These are phyloP conservation scores for Pleodorina starrii DNA, from an alignment of 139 green algal genomes.

Conservation along the genomic window DNA sequence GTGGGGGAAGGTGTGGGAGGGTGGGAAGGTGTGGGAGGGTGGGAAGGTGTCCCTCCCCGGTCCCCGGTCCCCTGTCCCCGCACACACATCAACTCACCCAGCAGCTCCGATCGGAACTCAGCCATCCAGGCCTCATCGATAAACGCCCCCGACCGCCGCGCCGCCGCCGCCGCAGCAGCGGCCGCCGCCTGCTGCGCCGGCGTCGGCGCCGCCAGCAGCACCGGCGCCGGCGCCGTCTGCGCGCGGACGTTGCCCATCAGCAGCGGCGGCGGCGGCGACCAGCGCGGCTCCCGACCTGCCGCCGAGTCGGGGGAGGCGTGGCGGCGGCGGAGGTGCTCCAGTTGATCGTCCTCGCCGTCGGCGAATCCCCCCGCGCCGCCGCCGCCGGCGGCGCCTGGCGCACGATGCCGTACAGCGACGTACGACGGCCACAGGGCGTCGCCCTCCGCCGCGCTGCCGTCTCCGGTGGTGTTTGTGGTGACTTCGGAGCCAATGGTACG, in stretches of 20 bases:
- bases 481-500: background rate
- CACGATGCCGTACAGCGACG: background rate
- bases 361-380: background rate
- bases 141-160: background rate
- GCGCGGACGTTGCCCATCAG: background rate
- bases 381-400: background rate
- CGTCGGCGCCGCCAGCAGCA: background rate
- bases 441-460: background rate
- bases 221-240: background rate
- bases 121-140: constrained; percentile 27
- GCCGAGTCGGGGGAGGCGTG: constrained; percentile 9
- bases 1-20: no score
- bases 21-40: background rate
- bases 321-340: background rate
- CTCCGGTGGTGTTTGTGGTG: background rate
- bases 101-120: background rate
- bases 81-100: background rate
- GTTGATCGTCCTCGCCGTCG: background rate
- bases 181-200: background rate
- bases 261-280: background rate
- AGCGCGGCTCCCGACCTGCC: background rate
- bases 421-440: constrained; percentile 3
- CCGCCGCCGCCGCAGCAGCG: background rate
- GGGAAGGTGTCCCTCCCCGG: background rate
- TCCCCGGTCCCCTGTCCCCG: background rate